These are phyloP conservation scores for Drosera spatulata DNA, from an alignment of 179 eudicot genomes.

Conservation along the genomic window DNA sequence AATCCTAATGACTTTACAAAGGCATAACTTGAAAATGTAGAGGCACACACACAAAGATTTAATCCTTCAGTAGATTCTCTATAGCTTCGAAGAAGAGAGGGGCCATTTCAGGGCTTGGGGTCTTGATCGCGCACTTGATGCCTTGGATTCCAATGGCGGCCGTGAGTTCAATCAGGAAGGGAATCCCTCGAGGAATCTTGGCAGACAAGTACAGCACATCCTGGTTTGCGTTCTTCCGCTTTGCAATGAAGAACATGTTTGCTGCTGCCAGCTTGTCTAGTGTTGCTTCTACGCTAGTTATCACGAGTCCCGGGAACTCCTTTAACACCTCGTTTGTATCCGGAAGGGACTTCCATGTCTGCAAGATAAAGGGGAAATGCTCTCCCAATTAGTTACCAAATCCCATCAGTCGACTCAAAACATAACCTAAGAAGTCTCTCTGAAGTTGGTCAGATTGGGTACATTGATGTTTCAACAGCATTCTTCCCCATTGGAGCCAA, in stretches of 20 bases:
- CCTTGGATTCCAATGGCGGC: conserved; percentile 67
- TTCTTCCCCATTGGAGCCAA: too few species aligned
- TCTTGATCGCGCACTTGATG: conserved; percentile 82
- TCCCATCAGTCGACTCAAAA: background rate
- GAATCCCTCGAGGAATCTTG: conserved; percentile 73
- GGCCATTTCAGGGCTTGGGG: conserved; percentile 87
- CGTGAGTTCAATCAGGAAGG: conserved; percentile 89
- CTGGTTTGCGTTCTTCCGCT: conserved; percentile 82
- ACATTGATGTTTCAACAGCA: too few species aligned
- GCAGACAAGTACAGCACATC: conserved; percentile 93
- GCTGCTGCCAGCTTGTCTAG: conserved; percentile 59
- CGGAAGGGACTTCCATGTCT: conserved; percentile 99
- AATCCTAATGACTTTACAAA: background rate
- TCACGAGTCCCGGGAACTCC: conserved; percentile 57
- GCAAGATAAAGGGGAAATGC: conserved; percentile 6
- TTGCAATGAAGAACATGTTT: conserved; percentile 94
- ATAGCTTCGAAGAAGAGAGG: conserved; percentile 88
- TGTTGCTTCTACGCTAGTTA: conserved; percentile 70
- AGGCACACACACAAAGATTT: conserved; percentile 5
- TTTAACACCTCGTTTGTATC: conserved; percentile 89
- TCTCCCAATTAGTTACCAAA: too few species aligned
- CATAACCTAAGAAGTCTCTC: background rate
- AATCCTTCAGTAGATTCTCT: conserved; percentile 57
- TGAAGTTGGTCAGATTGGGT: too few species aligned
- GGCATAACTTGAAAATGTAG: background rate